Evolutionary conservation across 495 filamentous ascomycete species (phyloP).

Genomic region (Tricharina praecox): DNA sequence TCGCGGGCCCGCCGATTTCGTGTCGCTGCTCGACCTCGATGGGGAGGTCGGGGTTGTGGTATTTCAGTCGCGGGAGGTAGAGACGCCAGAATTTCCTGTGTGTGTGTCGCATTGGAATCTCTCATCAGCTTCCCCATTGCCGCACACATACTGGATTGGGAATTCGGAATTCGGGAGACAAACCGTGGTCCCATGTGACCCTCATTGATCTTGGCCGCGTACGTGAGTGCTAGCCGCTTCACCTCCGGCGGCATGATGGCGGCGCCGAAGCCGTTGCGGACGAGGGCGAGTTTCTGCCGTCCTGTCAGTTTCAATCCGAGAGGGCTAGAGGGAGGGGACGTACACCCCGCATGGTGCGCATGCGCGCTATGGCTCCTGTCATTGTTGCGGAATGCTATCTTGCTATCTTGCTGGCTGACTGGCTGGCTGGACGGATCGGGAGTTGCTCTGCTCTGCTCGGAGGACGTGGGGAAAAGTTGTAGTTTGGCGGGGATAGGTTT

Average conservation of each 20-base stretch:
- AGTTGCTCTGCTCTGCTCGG: too few relatives aligned
- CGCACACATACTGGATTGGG: too few relatives aligned
- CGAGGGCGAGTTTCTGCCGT: conserved; percentile 35
- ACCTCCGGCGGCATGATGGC: conserved; percentile 63
- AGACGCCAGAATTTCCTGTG: conserved; percentile 78
- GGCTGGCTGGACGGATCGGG: too few relatives aligned
- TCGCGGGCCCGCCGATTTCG: conserved; percentile 42
- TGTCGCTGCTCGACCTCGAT: conserved; percentile 60
- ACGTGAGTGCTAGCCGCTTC: conserved; percentile 68
- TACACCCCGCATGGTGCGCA: conserved; percentile 5
- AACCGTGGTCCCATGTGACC: conserved; percentile 73
- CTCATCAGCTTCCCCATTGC: background rate
- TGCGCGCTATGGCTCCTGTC: conserved; percentile 2
- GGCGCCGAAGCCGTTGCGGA: conserved; percentile 67
- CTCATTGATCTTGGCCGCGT: conserved; percentile 44
- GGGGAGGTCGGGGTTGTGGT: conserved; percentile 68
- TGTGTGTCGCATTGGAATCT: too few relatives aligned
- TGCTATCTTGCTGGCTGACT: too few relatives aligned
- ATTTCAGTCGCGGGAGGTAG: conserved; percentile 74
- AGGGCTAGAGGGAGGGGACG: conserved; percentile 2
- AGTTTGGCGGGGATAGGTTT: too few relatives aligned
- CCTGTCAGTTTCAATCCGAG: background rate
- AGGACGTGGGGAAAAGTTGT: too few relatives aligned
- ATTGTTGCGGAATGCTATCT: too few relatives aligned
- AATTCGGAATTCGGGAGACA: conserved; percentile 10